phyloP scores from a whole-genome alignment of 352 stramenopile genomes.

The Globisporangium recalcitrans region DNA sequence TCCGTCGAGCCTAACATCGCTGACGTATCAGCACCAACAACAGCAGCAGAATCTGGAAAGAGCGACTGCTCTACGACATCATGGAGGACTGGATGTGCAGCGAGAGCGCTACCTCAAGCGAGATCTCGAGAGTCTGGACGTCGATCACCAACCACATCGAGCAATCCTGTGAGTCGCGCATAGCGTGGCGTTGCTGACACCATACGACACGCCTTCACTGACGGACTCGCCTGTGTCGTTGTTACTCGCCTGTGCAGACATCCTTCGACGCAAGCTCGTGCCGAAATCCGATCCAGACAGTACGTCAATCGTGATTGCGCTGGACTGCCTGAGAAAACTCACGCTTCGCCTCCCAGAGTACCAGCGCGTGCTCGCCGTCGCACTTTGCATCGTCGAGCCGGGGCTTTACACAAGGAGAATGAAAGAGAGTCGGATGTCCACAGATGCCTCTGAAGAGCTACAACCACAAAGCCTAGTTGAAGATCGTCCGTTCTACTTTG shows the following conservation, averaged over 20 bases:
- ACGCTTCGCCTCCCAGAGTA: conserved; percentile 50
- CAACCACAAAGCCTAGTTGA: background rate
- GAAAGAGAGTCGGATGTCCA: background rate
- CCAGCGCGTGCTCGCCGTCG: conserved; percentile 49
- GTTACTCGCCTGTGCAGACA: conserved; percentile 25
- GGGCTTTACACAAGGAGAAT: conserved; percentile 24
- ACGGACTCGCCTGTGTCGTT: no score
- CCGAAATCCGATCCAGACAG: conserved; percentile 34
- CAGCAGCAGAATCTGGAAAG: conserved; percentile 15
- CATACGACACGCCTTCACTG: background rate
- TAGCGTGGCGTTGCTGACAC: background rate
- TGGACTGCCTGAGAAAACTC: conserved; percentile 70
- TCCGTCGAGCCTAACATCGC: background rate
- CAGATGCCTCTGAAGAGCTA: background rate
- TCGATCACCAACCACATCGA: conserved; percentile 65
- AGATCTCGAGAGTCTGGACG: conserved; percentile 55
- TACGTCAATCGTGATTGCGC: conserved; percentile 52
- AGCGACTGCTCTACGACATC: conserved; percentile 51
- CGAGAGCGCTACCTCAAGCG: conserved; percentile 30
- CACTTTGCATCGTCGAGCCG: conserved; percentile 44
- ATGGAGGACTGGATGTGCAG: conserved; percentile 58
- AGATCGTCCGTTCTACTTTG: conserved; percentile 40
- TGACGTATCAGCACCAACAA: background rate
- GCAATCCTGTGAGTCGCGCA: conserved; percentile 42
- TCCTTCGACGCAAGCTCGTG: conserved; percentile 51